Evolutionary conservation across 768 basidiomycete species (phyloP).

Genomic region (Podaxis carcinomalis): DNA sequence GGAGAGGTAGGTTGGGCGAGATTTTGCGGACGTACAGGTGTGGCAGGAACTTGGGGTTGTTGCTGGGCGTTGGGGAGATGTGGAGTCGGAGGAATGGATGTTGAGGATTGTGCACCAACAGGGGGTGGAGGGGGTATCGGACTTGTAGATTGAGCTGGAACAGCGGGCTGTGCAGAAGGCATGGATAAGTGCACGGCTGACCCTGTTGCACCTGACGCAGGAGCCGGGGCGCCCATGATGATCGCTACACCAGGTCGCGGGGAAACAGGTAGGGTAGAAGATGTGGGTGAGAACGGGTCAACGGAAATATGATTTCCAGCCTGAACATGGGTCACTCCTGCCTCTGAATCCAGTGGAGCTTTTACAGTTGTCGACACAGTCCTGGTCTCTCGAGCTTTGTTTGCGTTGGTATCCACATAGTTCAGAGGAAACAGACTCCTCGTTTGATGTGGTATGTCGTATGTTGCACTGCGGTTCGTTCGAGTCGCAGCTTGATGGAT

Average conservation of each 20-base stretch:
- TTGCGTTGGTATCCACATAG: neutral
- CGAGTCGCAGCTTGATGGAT: neutral
- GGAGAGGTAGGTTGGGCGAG: neutral
- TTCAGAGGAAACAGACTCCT: constrained; percentile 5
- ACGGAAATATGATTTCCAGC: neutral
- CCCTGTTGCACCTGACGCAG: neutral
- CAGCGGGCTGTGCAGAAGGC: neutral
- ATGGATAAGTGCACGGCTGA: neutral
- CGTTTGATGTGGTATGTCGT: neutral
- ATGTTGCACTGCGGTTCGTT: neutral
- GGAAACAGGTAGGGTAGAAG: neutral
- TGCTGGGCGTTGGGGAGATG: neutral
- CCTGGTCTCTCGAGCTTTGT: neutral
- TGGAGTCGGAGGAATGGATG: neutral
- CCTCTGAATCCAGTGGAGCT: neutral
- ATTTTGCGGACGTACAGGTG: neutral
- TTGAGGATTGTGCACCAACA: neutral
- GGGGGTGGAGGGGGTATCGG: neutral
- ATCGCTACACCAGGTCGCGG: neutral
- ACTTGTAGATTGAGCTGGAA: neutral
- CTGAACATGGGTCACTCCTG: neutral
- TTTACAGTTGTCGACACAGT: neutral
- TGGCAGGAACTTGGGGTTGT: neutral
- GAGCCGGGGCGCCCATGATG: neutral
- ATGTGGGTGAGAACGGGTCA: neutral